A percentile compares a stretch with the other conserved stretches of the same genome.
Conservation (phyloP, 257 asterid species). For the Coffea eugenioides region DNA sequence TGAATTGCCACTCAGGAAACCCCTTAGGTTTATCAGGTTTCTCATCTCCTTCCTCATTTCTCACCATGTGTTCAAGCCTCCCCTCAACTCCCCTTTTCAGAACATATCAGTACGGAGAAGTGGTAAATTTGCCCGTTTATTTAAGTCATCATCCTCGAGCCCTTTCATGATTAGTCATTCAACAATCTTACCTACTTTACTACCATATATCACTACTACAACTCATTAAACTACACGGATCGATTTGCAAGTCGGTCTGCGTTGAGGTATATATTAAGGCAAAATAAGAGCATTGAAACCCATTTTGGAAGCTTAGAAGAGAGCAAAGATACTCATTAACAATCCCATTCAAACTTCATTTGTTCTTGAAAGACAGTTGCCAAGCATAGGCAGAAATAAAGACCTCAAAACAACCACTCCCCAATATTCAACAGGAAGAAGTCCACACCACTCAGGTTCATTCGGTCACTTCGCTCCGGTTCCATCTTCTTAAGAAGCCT, state of each 20-base stretch:
- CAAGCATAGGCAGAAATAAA: constrained; percentile 23
- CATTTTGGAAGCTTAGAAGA: constrained; percentile 26
- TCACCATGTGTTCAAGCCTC: too few species aligned
- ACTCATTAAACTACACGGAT: constrained; percentile 17
- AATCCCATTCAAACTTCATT: constrained; percentile 34
- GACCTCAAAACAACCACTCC: constrained; percentile 31
- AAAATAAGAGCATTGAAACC: constrained; percentile 24
- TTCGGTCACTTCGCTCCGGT: constrained; percentile 22
- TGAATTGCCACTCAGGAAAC: too few species aligned
- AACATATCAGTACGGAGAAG: too few species aligned
- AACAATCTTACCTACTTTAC: not conserved
- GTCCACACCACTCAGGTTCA: constrained; percentile 22
- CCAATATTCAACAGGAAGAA: constrained; percentile 22
- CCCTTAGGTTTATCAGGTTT: too few species aligned
- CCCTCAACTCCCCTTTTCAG: too few species aligned
- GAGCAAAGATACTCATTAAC: constrained; percentile 35
- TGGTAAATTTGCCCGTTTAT: not conserved
- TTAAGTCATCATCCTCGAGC: not conserved
- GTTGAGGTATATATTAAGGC: constrained; percentile 11
- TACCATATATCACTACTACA: not conserved
- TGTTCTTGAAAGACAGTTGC: constrained; percentile 28
- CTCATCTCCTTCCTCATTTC: too few species aligned
- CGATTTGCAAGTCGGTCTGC: constrained; percentile 22
- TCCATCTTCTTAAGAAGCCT: constrained; percentile 43
- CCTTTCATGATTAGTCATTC: not conserved